Percentiles rank a stretch among this genome's conserved stretches.
Evolutionary conservation across 78 protist species (phyloP).

Genomic region (Creolimax fragrantissima): DNA sequence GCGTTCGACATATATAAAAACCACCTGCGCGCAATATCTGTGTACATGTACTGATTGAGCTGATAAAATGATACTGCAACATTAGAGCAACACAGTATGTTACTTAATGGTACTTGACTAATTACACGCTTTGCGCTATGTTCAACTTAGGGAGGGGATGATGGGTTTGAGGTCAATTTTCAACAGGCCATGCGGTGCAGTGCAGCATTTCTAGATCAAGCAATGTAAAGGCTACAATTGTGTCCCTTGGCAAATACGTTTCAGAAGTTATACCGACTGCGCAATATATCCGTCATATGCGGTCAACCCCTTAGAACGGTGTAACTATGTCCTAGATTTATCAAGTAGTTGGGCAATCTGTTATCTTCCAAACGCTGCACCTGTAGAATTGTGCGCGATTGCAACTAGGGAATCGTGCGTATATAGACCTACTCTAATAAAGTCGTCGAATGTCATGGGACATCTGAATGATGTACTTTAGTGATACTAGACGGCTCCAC

Average conservation of each 20-base stretch:
- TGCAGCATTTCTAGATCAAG: background rate
- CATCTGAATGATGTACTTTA: too few species aligned
- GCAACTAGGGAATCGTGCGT: too few species aligned
- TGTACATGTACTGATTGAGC: background rate
- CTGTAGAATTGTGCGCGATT: background rate
- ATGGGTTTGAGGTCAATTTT: background rate
- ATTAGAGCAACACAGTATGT: background rate
- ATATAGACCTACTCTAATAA: too few species aligned
- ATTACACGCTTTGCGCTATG: too few species aligned
- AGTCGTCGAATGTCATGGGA: too few species aligned
- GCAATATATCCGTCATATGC: background rate
- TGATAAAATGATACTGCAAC: background rate
- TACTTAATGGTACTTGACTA: background rate
- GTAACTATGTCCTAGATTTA: too few species aligned
- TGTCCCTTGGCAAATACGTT: background rate
- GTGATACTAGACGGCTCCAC: too few species aligned
- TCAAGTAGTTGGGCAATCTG: too few species aligned
- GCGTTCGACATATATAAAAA: background rate
- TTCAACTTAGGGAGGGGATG: background rate
- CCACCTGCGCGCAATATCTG: background rate
- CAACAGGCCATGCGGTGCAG: background rate
- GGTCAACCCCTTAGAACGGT: too few species aligned
- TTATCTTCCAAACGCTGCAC: too few species aligned
- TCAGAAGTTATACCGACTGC: background rate
- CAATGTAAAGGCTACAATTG: background rate